Evolutionary conservation across 768 basidiomycete species (phyloP), one percentile per base, ranked within the genome.

Genomic region (Coprinopsis cinerea): DNA sequence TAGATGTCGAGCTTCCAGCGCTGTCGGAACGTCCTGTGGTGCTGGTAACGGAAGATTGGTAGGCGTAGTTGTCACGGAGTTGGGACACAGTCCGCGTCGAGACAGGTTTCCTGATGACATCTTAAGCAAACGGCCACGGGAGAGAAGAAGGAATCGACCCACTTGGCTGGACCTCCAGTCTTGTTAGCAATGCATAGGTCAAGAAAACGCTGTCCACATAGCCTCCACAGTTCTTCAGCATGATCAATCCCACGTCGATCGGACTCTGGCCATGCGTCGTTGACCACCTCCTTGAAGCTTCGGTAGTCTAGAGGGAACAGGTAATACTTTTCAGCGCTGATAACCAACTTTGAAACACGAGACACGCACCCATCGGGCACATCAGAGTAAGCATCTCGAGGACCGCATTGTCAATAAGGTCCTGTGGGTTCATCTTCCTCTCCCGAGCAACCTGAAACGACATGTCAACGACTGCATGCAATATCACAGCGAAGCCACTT

Each of bases 201-300:
- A 2, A 51, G 34, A 14, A 51, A 51, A 1, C 22, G 22, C 44
- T 51, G 30, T n/a, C 50, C 50, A 17, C 27, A 46, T 2, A 18
- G 4, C 10, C 15, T 13, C 43, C 44, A 51, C n/a, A 45, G 20
- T 4, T 17, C 4, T 14, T 51, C 43, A 3, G 50, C 50, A 11
- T 3, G 24, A 14, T 14, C 22, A n/a, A n/a, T 13, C 4, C 14
- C 3, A 44, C 43, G 2, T 45, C 50, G 10, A 22, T 6, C 25
- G 39, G 34, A 26, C 13, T 25, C 13, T 22, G 24, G n/a, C 14
- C 22, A 48, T 9, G 32, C 49, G 2, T 44, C 41, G 11, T 5
- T 30, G 15, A 51, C 32, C 23, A 37, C 20, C 3, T 40, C 17
- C 36, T 45, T 37, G 37, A 46, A 52, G 17, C 17, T 20, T 13